phyloP scores from a whole-genome alignment of 2,329 filamentous ascomycete species.

The Penicillium concentricum region DNA sequence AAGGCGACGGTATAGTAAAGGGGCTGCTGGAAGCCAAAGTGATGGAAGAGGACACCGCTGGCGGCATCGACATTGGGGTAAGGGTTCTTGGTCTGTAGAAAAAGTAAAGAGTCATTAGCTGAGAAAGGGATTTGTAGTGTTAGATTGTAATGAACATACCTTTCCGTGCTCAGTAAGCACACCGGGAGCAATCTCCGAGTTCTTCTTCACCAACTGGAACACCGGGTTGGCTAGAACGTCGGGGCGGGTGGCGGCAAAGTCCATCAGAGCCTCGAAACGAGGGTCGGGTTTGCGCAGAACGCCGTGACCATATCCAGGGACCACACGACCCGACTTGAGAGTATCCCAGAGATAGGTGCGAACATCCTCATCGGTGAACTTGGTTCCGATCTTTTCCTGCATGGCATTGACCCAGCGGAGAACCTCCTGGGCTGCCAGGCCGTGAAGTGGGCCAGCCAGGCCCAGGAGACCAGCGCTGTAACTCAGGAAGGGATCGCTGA shows the following conservation, averaged over 20 bases:
- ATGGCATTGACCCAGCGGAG: slow-evolving; percentile 96
- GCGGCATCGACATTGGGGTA: slow-evolving; percentile 95
- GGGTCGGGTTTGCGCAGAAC: slow-evolving; percentile 96
- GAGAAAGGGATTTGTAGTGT: neutral
- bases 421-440: slow-evolving; percentile 93
- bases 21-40: slow-evolving; percentile 96
- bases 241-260: slow-evolving; percentile 81
- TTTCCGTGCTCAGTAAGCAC: slow-evolving; percentile 95
- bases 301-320: slow-evolving; percentile 93
- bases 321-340: slow-evolving; percentile 88
- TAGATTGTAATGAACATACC: slow-evolving; percentile 38
- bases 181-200: slow-evolving; percentile 83
- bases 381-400: slow-evolving; percentile 79
- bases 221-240: slow-evolving; percentile 85
- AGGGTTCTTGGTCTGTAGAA: slow-evolving; percentile 77
- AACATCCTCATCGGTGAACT: slow-evolving; percentile 78
- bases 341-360: slow-evolving; percentile 89
- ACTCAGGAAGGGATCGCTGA: slow-evolving; percentile 92
- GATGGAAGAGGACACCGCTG: slow-evolving; percentile 93
- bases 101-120: slow-evolving; percentile 3
- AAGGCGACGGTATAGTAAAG: slow-evolving; percentile 83
- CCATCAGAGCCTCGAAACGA: slow-evolving; percentile 93
- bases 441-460: slow-evolving; percentile 88
- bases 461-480: slow-evolving; percentile 96
- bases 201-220: slow-evolving; percentile 91